Percentiles rank a stretch among this genome's conserved stretches.
Conservation (phyloP, 2,329 filamentous ascomycete genomes). For the Clarireedia monteithiana region DNA sequence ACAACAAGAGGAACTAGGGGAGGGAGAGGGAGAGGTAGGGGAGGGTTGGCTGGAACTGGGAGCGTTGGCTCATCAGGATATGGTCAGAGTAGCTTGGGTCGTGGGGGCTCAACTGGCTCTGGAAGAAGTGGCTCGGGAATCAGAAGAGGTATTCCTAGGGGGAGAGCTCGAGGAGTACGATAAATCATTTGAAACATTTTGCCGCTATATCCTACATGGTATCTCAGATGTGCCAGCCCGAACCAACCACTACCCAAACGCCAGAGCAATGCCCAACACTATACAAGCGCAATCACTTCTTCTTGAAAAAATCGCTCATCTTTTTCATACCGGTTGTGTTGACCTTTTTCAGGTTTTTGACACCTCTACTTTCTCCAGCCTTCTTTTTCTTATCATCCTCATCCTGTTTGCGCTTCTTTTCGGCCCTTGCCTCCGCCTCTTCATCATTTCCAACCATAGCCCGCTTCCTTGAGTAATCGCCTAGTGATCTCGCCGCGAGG, state of each 20-base stretch:
- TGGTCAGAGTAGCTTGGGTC: constrained; percentile 18
- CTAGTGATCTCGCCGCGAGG: constrained; percentile 55
- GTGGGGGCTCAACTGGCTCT: constrained; percentile 13
- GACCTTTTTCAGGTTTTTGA: constrained; percentile 80
- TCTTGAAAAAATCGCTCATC: constrained; percentile 88
- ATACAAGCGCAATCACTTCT: constrained; percentile 34
- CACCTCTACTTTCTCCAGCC: constrained; percentile 62
- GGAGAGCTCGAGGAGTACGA: constrained; percentile 43
- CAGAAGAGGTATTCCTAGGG: constrained; percentile 42
- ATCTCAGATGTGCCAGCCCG: constrained; percentile 4
- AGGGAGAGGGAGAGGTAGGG: constrained; percentile 24
- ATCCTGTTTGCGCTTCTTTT: constrained; percentile 79
- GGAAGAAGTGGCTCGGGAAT: constrained; percentile 23
- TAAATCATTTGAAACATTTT: constrained; percentile 15
- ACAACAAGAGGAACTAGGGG: constrained; percentile 29
- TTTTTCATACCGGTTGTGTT: constrained; percentile 94
- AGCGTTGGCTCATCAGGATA: constrained; percentile 20
- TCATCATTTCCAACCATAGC: constrained; percentile 56
- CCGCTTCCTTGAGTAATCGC: constrained; percentile 66
- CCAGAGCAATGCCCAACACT: constrained; percentile 4
- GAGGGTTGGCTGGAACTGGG: constrained; percentile 19
- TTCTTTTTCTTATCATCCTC: constrained; percentile 86
- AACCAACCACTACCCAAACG: constrained; percentile 5
- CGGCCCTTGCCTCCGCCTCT: constrained; percentile 51
- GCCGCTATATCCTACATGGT: constrained; percentile 12